Percentiles rank a stretch among this genome's conserved stretches.
Conservation (phyloP, 805 yeast species). For the Ogataea pilisensis region DNA sequence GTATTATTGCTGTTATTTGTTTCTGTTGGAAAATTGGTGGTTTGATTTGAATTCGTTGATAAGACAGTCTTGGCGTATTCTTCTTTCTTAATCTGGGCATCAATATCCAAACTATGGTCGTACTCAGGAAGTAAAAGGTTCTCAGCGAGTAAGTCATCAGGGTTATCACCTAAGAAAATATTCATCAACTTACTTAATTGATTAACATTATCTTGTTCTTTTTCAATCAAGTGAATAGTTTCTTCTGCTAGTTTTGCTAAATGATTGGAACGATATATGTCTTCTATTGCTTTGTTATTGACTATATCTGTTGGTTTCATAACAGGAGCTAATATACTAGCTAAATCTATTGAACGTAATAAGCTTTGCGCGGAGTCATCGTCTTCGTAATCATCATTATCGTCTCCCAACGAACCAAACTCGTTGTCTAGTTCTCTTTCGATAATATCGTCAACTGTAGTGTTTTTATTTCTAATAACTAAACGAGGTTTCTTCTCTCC, state of each 20-base stretch:
- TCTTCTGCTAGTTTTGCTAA: conserved; percentile 62
- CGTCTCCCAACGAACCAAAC: conserved; percentile 20
- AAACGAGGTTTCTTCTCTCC: conserved; percentile 20
- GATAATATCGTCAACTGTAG: conserved; percentile 23
- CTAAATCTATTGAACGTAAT: conserved; percentile 47
- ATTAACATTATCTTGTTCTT: conserved; percentile 75
- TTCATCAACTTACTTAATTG: conserved; percentile 68
- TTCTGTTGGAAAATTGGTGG: conserved; percentile 8
- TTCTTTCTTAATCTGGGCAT: conserved; percentile 19
- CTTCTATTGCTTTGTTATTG: conserved; percentile 62
- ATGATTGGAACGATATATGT: conserved; percentile 57
- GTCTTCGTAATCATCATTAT: conserved; percentile 16
- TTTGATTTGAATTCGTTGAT: conserved; percentile 5
- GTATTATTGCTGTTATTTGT: conserved; percentile 6
- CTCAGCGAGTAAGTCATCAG: conserved; percentile 58
- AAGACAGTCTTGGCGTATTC: conserved; percentile 17
- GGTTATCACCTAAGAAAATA: conserved; percentile 84
- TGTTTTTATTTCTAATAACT: conserved; percentile 23
- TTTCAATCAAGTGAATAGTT: conserved; percentile 71
- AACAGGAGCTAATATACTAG: conserved; percentile 69
- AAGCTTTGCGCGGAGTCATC: conserved; percentile 37
- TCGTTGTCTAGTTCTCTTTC: conserved; percentile 27
- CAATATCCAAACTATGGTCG: conserved; percentile 54
- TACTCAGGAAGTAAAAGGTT: conserved; percentile 64
- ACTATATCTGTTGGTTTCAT: conserved; percentile 76